phyloP scores from a whole-genome alignment of 2,329 filamentous ascomycete genomes.

The Knufia petricola region DNA sequence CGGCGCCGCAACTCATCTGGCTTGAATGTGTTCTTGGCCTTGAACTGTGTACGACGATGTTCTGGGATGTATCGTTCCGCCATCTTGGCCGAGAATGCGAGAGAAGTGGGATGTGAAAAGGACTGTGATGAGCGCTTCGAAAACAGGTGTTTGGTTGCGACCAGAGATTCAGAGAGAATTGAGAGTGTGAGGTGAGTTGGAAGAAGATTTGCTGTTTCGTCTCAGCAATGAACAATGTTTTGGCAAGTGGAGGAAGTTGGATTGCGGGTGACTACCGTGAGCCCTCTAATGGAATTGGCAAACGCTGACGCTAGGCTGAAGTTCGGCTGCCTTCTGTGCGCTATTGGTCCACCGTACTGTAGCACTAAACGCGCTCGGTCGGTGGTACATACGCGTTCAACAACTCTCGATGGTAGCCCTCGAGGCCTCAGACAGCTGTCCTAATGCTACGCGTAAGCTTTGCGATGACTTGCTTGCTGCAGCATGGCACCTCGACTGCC shows the following conservation, averaged over 20 bases:
- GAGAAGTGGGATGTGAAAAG: too few relatives aligned
- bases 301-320: too few relatives aligned
- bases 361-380: background rate
- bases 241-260: constrained; percentile 8
- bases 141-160: background rate
- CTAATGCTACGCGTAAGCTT: too few relatives aligned
- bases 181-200: background rate
- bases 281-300: too few relatives aligned
- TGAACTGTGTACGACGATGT: constrained; percentile 98
- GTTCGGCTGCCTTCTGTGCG: too few relatives aligned
- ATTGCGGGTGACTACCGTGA: too few relatives aligned
- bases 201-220: constrained; percentile 4
- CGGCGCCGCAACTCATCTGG: constrained; percentile 96
- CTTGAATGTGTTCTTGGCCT: constrained; percentile 99
- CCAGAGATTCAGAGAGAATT: background rate
- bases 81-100: constrained; percentile 56
- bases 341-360: background rate
- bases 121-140: background rate
- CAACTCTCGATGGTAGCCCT: too few relatives aligned
- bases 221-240: constrained; percentile 4
- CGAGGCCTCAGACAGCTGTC: too few relatives aligned
- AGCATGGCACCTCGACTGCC: constrained; percentile 26
- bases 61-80: constrained; percentile 98
- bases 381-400: too few relatives aligned
- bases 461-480: background rate